A percentile compares a stretch with the other conserved stretches of the same genome.
Evolutionary conservation across 2,329 filamentous ascomycete genomes (phyloP).

Genomic region (Chalaropsis thielavioides): DNA sequence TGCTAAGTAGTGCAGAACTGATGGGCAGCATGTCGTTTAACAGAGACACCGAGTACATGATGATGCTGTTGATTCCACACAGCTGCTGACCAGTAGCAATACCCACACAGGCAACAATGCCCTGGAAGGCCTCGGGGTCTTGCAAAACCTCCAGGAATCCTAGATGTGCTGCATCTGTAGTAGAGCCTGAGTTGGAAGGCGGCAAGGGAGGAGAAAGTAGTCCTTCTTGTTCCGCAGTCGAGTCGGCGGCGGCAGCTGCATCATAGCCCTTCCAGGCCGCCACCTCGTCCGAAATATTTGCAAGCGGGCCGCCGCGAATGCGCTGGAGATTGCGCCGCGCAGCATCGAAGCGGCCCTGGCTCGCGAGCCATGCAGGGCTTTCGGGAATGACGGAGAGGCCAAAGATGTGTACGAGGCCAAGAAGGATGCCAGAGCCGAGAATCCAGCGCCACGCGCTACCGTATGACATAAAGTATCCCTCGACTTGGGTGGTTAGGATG

Average conservation of each 20-base stretch:
- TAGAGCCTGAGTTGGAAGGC: background rate
- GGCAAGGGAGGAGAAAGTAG: conserved; percentile 36
- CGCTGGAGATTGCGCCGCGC: conserved; percentile 57
- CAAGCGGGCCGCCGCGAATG: conserved; percentile 59
- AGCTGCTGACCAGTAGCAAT: conserved; percentile 90
- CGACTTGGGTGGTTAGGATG: conserved; percentile 65
- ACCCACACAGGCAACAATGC: conserved; percentile 69
- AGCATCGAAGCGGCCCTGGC: conserved; percentile 41
- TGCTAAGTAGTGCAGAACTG: conserved; percentile 70
- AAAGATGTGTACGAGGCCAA: conserved; percentile 52
- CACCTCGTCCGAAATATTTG: conserved; percentile 61
- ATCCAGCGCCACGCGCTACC: conserved; percentile 73
- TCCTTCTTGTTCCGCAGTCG: conserved; percentile 51
- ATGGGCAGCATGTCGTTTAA: conserved; percentile 67
- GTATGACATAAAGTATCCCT: conserved; percentile 78
- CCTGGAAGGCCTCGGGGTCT: conserved; percentile 53
- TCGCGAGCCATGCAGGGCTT: conserved; percentile 77
- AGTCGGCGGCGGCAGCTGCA: conserved; percentile 27
- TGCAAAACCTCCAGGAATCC: conserved; percentile 51
- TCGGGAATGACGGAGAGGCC: conserved; percentile 70
- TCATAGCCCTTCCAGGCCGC: conserved; percentile 34
- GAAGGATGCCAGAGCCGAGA: conserved; percentile 53
- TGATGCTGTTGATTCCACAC: conserved; percentile 88
- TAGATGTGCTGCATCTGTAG: conserved; percentile 29
- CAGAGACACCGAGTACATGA: conserved; percentile 95